Evolutionary conservation across 352 stramenopile species (phyloP).

Genomic region (Phytophthora agathidicida): DNA sequence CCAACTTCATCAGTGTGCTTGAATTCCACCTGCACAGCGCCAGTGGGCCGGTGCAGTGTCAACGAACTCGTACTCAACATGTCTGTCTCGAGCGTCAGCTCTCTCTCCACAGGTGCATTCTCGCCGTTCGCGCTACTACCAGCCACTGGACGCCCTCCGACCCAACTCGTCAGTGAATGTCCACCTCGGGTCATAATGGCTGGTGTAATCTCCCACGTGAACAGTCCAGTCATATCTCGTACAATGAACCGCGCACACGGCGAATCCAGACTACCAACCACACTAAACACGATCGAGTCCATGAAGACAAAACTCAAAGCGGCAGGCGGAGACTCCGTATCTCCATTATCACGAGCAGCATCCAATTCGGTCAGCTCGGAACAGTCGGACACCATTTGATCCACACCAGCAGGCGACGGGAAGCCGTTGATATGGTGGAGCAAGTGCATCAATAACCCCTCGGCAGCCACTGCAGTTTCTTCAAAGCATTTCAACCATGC

Average conservation of each 20-base stretch:
- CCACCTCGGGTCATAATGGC: conserved; percentile 27
- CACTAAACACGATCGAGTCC: conserved; percentile 86
- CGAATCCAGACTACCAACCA: conserved; percentile 83
- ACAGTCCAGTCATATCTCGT: conserved; percentile 85
- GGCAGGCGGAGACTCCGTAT: conserved; percentile 36
- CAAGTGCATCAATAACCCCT: conserved; percentile 86
- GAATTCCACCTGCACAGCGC: conserved; percentile 65
- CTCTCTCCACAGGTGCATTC: conserved; percentile 35
- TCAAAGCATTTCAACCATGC: conserved; percentile 85
- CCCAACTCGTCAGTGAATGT: conserved; percentile 28
- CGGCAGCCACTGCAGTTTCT: conserved; percentile 81
- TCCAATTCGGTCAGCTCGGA: conserved; percentile 68
- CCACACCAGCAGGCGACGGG: conserved; percentile 79
- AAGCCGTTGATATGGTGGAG: conserved; percentile 89
- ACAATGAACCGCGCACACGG: conserved; percentile 78
- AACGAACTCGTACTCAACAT: conserved; percentile 34
- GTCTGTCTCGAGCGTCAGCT: conserved; percentile 50
- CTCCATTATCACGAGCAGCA: conserved; percentile 24
- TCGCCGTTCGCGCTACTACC: background rate
- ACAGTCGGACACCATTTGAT: conserved; percentile 86
- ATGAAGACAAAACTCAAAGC: conserved; percentile 90
- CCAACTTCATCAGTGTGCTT: conserved; percentile 45
- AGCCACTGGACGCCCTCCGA: background rate
- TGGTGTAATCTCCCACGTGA: conserved; percentile 84
- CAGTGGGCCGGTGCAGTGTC: conserved; percentile 46